Base-by-base conservation (phyloP, 305 asterid genomes). In the Fraxinus sp. region DNA sequence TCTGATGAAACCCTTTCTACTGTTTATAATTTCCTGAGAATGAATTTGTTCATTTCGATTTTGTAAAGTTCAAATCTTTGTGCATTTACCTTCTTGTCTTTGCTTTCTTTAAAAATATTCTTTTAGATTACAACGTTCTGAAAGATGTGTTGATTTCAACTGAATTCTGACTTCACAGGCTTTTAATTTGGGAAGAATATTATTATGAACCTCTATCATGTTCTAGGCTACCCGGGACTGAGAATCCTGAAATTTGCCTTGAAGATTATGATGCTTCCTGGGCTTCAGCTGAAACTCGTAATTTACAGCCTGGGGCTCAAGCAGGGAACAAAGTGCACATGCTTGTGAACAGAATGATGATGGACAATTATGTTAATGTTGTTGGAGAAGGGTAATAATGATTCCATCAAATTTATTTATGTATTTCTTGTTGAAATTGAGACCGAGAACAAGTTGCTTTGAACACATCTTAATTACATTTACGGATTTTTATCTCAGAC, bases 101-200 rank as follows among this genome's bases (percentile, higher is more conserved):
- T 76, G 77, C 85, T 83, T 82, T 80, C 24, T 72, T 73, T 16
- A 74, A 10, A 64, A 28, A 78, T 74, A 22, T 55, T 64, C 64
- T 33, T 8, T 39, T 24, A 7, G 62, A 79, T 30, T 36, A 55
- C 28, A 73, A 20, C 62, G 33, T 68, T 62, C 44, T 49, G 76
- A 79, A 55, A 41, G 73, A 59, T 44, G 78, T 62, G 44, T 68
- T 80, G 52, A 75, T 68, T 7, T 30, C 6, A 76, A 74, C 18
- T 74, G 80, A 28, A 71, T 82, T 85, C 80, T 81, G 77, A 68
- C 81, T 81, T 88, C 28, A 79, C 93, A 96, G 99, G 89, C 91
- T 94, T 86, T 92, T 96, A 88, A 90, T 94, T 74, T 93, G 97
- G 98, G 98, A 96, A 85, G 99, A 94, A 78, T 96, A 91, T 87